These are phyloP conservation scores for Phialophora tarda DNA, from an alignment of 2,329 filamentous ascomycete species.

Conservation along the genomic window DNA sequence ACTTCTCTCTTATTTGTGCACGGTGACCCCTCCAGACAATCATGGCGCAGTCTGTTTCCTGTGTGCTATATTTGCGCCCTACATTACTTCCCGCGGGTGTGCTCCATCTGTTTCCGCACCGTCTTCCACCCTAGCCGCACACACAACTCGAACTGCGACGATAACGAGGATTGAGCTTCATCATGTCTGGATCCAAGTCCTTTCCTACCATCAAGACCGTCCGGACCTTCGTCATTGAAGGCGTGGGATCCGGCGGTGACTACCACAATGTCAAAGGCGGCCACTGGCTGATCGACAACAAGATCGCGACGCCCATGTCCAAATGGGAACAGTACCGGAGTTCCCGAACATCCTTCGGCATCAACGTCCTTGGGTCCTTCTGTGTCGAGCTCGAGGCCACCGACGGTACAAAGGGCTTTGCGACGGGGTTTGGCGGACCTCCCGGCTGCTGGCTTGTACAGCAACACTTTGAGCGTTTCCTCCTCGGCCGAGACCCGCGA, in stretches of 20 bases:
- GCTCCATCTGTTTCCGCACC: neutral
- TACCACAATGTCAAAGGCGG: slow-evolving; percentile 80
- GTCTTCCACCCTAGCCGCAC: neutral
- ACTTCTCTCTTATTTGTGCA: slow-evolving; percentile 24
- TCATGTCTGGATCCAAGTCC: slow-evolving; percentile 34
- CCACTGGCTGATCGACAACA: slow-evolving; percentile 84
- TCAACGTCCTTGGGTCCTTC: slow-evolving; percentile 93
- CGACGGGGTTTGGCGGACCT: slow-evolving; percentile 90
- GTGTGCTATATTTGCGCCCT: slow-evolving; percentile 5
- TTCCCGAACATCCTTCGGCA: slow-evolving; percentile 90
- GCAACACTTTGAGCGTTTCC: slow-evolving; percentile 90
- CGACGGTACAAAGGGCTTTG: slow-evolving; percentile 92
- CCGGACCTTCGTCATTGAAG: slow-evolving; percentile 54
- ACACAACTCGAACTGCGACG: neutral
- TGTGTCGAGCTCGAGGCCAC: slow-evolving; percentile 86
- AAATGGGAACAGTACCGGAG: slow-evolving; percentile 85
- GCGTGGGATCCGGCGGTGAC: slow-evolving; percentile 55
- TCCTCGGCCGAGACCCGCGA: slow-evolving; percentile 84
- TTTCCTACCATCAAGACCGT: slow-evolving; percentile 55
- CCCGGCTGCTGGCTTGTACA: slow-evolving; percentile 93
- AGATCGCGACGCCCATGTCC: slow-evolving; percentile 92
- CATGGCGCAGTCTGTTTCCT: slow-evolving; percentile 9
- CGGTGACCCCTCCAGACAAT: slow-evolving; percentile 11
- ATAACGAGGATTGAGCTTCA: neutral
- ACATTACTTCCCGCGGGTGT: neutral